phyloP scores from a whole-genome alignment of 2,329 filamentous ascomycete genomes.

The Coniosporium tulheliwenetii region DNA sequence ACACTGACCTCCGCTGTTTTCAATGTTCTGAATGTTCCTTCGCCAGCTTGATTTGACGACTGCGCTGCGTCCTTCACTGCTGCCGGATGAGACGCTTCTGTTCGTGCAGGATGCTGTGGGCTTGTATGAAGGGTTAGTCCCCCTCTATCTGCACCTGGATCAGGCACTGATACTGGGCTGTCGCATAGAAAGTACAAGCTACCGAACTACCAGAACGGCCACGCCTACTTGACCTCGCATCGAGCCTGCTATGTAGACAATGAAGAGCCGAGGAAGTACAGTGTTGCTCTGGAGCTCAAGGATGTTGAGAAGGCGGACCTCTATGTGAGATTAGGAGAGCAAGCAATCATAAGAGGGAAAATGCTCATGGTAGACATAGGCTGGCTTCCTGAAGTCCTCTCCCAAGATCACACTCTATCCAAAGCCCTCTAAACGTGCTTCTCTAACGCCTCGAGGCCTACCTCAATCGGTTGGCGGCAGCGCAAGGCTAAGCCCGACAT shows the following conservation, averaged over 20 bases:
- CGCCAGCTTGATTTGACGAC: slow-evolving; percentile 92
- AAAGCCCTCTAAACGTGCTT: slow-evolving; percentile 56
- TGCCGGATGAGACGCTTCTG: slow-evolving; percentile 84
- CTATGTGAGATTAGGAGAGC: slow-evolving; percentile 44
- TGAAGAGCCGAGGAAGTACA: slow-evolving; percentile 68
- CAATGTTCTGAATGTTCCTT: slow-evolving; percentile 71
- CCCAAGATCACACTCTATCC: slow-evolving; percentile 81
- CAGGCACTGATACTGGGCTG: not conserved
- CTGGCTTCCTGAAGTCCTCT: slow-evolving; percentile 88
- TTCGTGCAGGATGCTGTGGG: slow-evolving; percentile 97
- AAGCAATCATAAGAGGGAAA: slow-evolving; percentile 5
- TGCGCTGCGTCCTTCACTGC: slow-evolving; percentile 79
- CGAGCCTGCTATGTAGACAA: slow-evolving; percentile 91
- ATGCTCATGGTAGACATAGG: slow-evolving; percentile 29
- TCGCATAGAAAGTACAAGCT: slow-evolving; percentile 75
- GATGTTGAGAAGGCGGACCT: slow-evolving; percentile 84
- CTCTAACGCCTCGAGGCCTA: slow-evolving; percentile 39
- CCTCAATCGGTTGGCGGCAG: slow-evolving; percentile 24
- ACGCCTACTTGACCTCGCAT: slow-evolving; percentile 92
- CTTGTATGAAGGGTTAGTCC: slow-evolving; percentile 73
- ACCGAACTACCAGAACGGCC: slow-evolving; percentile 82
- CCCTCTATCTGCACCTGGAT: not conserved
- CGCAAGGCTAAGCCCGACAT: slow-evolving; percentile 29
- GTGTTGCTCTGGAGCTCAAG: slow-evolving; percentile 72
- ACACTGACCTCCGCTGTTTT: not conserved